phyloP scores from a whole-genome alignment of 2,329 filamentous ascomycete species.

The Neodidymelliopsis sp. region DNA sequence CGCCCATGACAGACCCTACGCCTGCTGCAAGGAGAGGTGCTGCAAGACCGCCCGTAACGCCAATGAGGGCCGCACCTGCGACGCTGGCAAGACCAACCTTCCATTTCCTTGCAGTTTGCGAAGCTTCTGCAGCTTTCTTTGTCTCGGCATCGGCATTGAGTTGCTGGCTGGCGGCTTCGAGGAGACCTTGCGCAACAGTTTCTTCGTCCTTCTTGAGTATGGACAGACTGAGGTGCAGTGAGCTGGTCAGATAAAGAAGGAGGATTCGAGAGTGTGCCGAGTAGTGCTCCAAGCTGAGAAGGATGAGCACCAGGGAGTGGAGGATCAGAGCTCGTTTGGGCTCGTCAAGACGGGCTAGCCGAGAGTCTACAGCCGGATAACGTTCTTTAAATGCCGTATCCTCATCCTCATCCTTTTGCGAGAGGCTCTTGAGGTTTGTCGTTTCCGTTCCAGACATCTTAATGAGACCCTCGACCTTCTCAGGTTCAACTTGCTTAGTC shows the following conservation, averaged over 20 bases:
- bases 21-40: constrained; percentile 79
- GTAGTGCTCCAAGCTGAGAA: constrained; percentile 81
- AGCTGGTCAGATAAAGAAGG: constrained; percentile 73
- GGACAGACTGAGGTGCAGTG: constrained; percentile 71
- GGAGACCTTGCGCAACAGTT: constrained; percentile 75
- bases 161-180: constrained; percentile 72
- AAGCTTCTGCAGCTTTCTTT: constrained; percentile 73
- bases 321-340: constrained; percentile 73
- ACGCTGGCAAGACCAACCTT: constrained; percentile 89
- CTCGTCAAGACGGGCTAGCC: constrained; percentile 63
- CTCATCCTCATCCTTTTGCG: constrained; percentile 41
- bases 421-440: constrained; percentile 37
- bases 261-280: constrained; percentile 75
- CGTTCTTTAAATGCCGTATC: constrained; percentile 51
- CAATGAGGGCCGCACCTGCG: constrained; percentile 86
- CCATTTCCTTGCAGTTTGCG: constrained; percentile 70
- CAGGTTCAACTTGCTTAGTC: constrained; percentile 30
- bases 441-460: constrained; percentile 31
- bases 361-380: constrained; percentile 52
- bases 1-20: constrained; percentile 79
- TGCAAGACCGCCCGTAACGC: constrained; percentile 79
- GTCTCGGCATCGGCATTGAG: constrained; percentile 81
- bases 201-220: constrained; percentile 75
- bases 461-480: constrained; percentile 39
- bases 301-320: constrained; percentile 73